Evolutionary conservation across 257 asterid genomes (phyloP), one percentile per base, ranked within the genome.

Genomic region (Solanum okadae): DNA sequence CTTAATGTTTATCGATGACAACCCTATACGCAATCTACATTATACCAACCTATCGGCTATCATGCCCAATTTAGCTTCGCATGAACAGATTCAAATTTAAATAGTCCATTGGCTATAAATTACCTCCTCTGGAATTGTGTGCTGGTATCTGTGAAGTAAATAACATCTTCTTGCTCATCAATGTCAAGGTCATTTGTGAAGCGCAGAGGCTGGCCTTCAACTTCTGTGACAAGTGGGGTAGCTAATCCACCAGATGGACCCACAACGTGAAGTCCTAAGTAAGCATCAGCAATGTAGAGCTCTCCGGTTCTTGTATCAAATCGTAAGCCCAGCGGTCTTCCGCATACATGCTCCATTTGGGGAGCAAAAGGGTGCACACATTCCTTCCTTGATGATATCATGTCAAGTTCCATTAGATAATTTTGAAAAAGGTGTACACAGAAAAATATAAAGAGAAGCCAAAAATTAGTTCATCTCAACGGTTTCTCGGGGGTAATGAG

Each of bases 281-380:
- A 95, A n/a, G 98, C 95, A 90, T 94, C 98, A 10, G 96, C 98
- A 67, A 93, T 91, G 90, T 95, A 95, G 31, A 95, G 94, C 82
- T 95, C 92, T 44, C 96, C 94, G 3, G 92, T 93, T 89, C 89
- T 92, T 72, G 71, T 72, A 70, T 93, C 93, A 86, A 95, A 95
- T 16, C 91, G 85, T 34, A 94, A 91, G 12, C 98, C 98, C 81
- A 94, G 70, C 20, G 96, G 98, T 91, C 98, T 90, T 73, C 98
- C 96, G 27, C 98, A 95, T 85, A 92, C n/a, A 71, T 94, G 95
- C 92, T 93, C 98, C 92, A 75, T 88, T 79, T 92, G 87, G 13
- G 95, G 96, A 88, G 93, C 93, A 86, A 94, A 94, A 33, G 95
- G 93, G 2, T 38, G 86, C 73, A 91, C 75, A 86, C 98, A 95